These are phyloP conservation scores for Phytophthora pistaciae DNA, from an alignment of 352 stramenopile genomes.

Conservation along the genomic window DNA sequence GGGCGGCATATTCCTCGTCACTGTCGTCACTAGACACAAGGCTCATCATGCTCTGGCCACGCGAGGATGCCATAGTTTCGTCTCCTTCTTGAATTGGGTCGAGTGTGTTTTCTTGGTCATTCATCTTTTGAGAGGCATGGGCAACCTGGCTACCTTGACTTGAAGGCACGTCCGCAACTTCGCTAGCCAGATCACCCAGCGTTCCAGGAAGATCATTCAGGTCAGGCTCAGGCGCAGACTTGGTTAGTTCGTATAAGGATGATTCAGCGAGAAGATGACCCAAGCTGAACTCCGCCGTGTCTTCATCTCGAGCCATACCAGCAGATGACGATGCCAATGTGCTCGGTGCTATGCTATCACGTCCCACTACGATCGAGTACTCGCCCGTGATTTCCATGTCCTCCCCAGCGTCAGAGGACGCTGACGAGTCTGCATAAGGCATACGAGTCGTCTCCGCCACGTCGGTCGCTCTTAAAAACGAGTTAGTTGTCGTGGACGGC, in stretches of 20 bases:
- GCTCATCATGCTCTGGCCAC: constrained; percentile 78
- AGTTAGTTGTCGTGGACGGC: constrained; percentile 30
- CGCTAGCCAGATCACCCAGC: constrained; percentile 35
- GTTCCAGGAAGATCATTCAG: constrained; percentile 35
- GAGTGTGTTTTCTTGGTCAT: constrained; percentile 54
- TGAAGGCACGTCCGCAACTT: constrained; percentile 29
- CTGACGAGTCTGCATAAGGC: constrained; percentile 81
- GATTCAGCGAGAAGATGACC: constrained; percentile 67
- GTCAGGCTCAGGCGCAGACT: constrained; percentile 30
- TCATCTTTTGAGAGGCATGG: constrained; percentile 12
- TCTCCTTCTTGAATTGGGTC: constrained; percentile 75
- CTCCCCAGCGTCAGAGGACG: constrained; percentile 79
- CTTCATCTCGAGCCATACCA: constrained; percentile 40
- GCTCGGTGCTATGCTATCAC: constrained; percentile 6
- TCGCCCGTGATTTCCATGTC: constrained; percentile 92
- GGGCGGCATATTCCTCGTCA: constrained; percentile 60
- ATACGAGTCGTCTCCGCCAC: constrained; percentile 34
- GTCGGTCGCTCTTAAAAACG: constrained; percentile 54
- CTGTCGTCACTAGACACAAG: constrained; percentile 68
- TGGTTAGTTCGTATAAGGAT: constrained; percentile 49
- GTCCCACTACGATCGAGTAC: constrained; percentile 48
- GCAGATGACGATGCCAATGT: constrained; percentile 12
- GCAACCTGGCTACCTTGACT: constrained; percentile 18
- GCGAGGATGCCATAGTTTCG: constrained; percentile 61
- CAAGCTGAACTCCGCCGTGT: constrained; percentile 75